Percentiles rank a stretch among this genome's conserved stretches.
phyloP scores from a whole-genome alignment of 352 stramenopile genomes.

The Phytophthora citricola region DNA sequence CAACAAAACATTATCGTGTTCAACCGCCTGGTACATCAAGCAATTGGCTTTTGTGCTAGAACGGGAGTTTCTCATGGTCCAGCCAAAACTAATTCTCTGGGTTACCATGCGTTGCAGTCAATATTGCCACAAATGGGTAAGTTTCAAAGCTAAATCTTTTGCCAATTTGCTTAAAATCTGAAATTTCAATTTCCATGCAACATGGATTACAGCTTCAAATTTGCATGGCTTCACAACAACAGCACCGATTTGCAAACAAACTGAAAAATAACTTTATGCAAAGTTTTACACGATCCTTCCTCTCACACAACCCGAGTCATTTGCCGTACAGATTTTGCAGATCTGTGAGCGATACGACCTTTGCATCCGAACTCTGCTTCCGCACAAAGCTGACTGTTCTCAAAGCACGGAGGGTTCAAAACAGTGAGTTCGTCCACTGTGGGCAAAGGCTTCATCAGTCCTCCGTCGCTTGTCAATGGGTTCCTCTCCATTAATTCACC shows the following conservation, averaged over 20 bases:
- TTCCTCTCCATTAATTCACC: conserved; percentile 36
- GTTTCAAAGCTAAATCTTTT: neutral
- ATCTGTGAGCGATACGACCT: conserved; percentile 63
- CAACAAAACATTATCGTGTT: conserved; percentile 13
- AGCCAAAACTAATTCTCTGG: conserved; percentile 34
- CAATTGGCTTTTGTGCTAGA: conserved; percentile 36
- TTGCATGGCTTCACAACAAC: conserved; percentile 27
- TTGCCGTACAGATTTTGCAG: conserved; percentile 54
- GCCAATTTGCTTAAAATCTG: neutral
- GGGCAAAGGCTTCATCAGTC: conserved; percentile 56
- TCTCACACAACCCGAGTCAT: conserved; percentile 34
- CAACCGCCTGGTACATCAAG: conserved; percentile 20
- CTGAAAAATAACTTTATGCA: neutral
- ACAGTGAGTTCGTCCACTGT: conserved; percentile 41
- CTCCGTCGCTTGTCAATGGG: conserved; percentile 43
- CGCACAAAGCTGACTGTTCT: conserved; percentile 61
- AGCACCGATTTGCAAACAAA: neutral
- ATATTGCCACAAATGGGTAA: conserved; percentile 29
- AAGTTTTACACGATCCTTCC: neutral
- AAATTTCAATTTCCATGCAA: neutral
- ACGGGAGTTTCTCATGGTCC: conserved; percentile 28
- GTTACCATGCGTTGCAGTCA: conserved; percentile 33
- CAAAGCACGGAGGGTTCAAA: conserved; percentile 65
- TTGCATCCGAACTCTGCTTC: conserved; percentile 57
- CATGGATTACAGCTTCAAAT: conserved; percentile 37